Percentiles rank a stretch among this genome's conserved stretches.
These are phyloP conservation scores for Fraxinus platypoda DNA, from an alignment of 305 asterid species.

Conservation along the genomic window DNA sequence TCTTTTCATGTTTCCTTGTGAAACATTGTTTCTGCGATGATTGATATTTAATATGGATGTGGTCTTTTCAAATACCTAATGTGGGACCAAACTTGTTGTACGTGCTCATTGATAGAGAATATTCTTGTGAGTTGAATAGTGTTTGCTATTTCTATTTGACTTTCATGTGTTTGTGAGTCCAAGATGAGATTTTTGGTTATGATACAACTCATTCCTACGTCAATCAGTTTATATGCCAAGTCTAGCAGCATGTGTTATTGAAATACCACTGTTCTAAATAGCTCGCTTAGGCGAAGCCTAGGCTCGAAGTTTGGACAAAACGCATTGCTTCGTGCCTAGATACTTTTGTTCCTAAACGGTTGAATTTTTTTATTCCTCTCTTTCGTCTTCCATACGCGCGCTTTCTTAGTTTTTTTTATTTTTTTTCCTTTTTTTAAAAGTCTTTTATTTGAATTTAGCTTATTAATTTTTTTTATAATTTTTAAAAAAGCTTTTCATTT, in stretches of 20 bases:
- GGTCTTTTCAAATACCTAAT: neutral
- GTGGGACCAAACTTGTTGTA: neutral
- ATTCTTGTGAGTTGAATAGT: neutral
- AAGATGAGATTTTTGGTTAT: neutral
- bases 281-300: no score
- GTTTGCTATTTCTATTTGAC: neutral
- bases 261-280: no score
- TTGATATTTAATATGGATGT: neutral
- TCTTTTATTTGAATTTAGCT: no score
- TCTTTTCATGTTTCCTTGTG: neutral
- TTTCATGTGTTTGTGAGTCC: neutral
- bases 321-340: no score
- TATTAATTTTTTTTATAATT: no score
- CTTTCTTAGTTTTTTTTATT: no score
- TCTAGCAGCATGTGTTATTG: constrained; percentile 2
- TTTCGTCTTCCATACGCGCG: no score
- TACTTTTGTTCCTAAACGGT: no score
- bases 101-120: neutral
- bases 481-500: no score
- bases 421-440: no score
- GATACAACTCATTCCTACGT: neutral
- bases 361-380: no score
- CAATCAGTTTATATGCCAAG: constrained; percentile 4
- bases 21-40: neutral
- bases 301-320: no score